Percentiles rank a stretch among this genome's conserved stretches.
Evolutionary conservation across 1,284 basidiomycete species (phyloP).

Genomic region (Ustilago loliicola): DNA sequence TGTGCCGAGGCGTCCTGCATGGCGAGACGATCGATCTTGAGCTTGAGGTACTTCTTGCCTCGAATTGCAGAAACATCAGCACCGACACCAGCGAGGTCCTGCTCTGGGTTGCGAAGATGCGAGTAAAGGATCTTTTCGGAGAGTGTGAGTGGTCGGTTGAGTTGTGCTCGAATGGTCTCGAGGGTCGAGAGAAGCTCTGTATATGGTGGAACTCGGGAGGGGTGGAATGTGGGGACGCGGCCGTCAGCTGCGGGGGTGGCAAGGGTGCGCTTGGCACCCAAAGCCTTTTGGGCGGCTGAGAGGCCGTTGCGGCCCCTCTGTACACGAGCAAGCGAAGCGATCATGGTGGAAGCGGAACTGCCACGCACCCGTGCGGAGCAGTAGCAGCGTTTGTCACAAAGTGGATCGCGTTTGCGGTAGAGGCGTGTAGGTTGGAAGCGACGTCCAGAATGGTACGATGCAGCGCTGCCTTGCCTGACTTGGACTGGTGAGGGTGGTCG

Average conservation of each 20-base stretch:
- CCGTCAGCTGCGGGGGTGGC: slow-evolving; percentile 46
- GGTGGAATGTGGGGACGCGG: slow-evolving; percentile 59
- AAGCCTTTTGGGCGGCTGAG: slow-evolving; percentile 41
- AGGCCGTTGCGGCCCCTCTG: slow-evolving; percentile 42
- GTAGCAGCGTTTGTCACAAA: background rate
- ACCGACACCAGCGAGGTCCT: slow-evolving; percentile 78
- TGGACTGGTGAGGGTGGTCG: background rate
- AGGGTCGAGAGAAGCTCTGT: slow-evolving; percentile 81
- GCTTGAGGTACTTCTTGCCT: slow-evolving; percentile 90
- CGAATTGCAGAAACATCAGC: slow-evolving; percentile 75
- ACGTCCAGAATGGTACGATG: background rate
- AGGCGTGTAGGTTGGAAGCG: background rate
- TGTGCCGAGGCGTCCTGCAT: slow-evolving; percentile 99
- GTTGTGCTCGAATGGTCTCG: slow-evolving; percentile 78
- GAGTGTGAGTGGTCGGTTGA: slow-evolving; percentile 88
- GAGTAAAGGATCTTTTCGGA: slow-evolving; percentile 98
- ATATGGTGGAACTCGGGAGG: slow-evolving; percentile 80
- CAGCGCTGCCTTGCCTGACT: slow-evolving; percentile 1
- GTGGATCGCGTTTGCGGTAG: background rate
- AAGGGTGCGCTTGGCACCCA: slow-evolving; percentile 35
- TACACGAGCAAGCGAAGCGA: slow-evolving; percentile 47
- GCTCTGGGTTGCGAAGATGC: slow-evolving; percentile 84
- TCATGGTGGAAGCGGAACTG: slow-evolving; percentile 26
- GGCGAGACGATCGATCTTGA: slow-evolving; percentile 91
- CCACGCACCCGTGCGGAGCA: background rate